phyloP scores from a whole-genome alignment of 805 yeast genomes.

The Candida golubevii region DNA sequence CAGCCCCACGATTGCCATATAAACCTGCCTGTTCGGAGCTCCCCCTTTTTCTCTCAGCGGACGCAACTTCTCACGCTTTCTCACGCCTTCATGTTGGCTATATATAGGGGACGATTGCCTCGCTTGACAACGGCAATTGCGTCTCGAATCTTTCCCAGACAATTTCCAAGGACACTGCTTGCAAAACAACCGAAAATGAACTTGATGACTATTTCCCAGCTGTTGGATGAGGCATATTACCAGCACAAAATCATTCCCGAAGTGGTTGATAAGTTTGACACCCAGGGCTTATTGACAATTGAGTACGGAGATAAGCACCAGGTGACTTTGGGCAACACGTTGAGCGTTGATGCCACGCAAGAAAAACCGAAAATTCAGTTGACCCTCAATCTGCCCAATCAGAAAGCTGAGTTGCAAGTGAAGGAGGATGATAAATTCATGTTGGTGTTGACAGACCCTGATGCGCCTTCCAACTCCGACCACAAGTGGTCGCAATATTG shows the following conservation, averaged over 20 bases:
- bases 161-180: background rate
- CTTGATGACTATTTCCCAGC: conserved; percentile 51
- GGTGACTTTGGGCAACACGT: conserved; percentile 76
- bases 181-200: conserved; percentile 27
- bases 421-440: conserved; percentile 55
- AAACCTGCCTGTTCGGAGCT: conserved; percentile 1
- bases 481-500: conserved; percentile 85
- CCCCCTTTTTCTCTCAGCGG: conserved; percentile 1
- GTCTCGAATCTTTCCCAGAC: background rate
- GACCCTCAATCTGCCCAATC: conserved; percentile 48
- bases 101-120: conserved; percentile 11
- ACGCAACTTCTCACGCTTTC: background rate
- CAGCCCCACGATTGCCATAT: conserved; percentile 10
- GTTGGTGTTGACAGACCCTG: conserved; percentile 85
- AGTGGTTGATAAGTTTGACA: conserved; percentile 44
- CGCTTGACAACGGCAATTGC: conserved; percentile 1
- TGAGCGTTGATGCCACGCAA: conserved; percentile 64
- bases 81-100: conserved; percentile 11
- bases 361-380: conserved; percentile 61
- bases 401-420: conserved; percentile 40
- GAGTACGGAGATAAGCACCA: conserved; percentile 52
- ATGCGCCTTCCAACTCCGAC: conserved; percentile 82
- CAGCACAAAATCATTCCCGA: conserved; percentile 52
- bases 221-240: conserved; percentile 46
- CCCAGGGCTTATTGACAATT: conserved; percentile 58